Evolutionary conservation across 2,329 filamentous ascomycete genomes (phyloP), one percentile per base, ranked within the genome.

Genomic region (Colletotrichum neosansevieriae): DNA sequence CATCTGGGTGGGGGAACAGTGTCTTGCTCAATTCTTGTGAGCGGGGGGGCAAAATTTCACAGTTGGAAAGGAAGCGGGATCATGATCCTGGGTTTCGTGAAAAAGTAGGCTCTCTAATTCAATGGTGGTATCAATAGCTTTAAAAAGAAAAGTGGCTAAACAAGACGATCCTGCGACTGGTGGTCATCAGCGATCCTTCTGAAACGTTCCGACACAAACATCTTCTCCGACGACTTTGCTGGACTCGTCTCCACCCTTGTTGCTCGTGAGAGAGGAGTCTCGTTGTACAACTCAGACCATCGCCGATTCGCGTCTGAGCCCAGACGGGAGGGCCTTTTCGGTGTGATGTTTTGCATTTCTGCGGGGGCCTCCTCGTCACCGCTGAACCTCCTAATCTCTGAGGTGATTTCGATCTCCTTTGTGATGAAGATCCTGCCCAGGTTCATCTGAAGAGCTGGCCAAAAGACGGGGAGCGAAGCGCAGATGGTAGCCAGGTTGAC

Each of bases 401-500:
- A 70, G 7, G 71, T 74, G n/a, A 75, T 67, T 19, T 74, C 67
- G 50, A 80, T 74, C 57, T 80, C 78, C 12, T 76, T 76, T 13
- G 78, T 79, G 13, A 80, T 75, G 65, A 79, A 78, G 66, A 80
- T 79, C 38, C 65, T 72, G 63, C 73, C 75, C 38, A 78, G 40
- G 9, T 64, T 67, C 21, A 75, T 70, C 17, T 73, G 70, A 3
- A 80, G 62, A 7, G 76, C 70, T 2, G 67, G 67, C 67, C 67
- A 69, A 11, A 69, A 69, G 17, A 69, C 63, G 10, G 67, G 67
- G 2, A 69, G 7, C 9, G 67, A 69, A 3, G 63, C 67, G 29
- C 67, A 69, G 1, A 69, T 69, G 3, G 67, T 67, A 4, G 67
- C 67, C 13, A 69, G 34, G 64, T 80, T 74, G 58, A 79, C 73